A percentile compares a stretch with the other conserved stretches of the same genome.
phyloP scores from a whole-genome alignment of 2,329 filamentous ascomycete species.

The Coniochaeta sp. region DNA sequence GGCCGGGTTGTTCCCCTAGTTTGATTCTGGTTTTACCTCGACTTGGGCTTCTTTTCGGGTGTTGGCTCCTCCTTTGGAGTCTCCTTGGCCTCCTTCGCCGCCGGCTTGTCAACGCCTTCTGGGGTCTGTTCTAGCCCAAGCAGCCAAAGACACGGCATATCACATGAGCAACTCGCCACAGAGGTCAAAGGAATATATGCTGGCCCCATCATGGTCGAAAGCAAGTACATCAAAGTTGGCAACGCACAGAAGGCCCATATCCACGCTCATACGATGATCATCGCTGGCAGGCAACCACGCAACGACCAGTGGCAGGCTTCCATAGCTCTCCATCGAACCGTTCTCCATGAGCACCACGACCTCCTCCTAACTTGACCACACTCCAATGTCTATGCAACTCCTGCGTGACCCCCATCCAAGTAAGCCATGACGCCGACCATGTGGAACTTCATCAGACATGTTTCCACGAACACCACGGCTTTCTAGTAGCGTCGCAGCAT shows the following conservation, averaged over 20 bases:
- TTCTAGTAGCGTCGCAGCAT: neutral
- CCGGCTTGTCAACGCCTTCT: too few relatives aligned
- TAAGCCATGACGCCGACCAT: conserved; percentile 89
- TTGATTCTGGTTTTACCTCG: too few relatives aligned
- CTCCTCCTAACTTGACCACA: conserved; percentile 86
- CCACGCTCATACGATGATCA: conserved; percentile 16
- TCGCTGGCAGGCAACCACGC: conserved; percentile 33
- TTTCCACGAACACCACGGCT: neutral
- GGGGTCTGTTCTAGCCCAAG: conserved; percentile 6
- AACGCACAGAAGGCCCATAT: conserved; percentile 46
- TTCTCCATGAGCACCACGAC: conserved; percentile 77
- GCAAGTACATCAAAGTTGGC: conserved; percentile 79
- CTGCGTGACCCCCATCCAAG: conserved; percentile 57
- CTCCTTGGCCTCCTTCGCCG: too few relatives aligned
- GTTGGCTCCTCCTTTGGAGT: too few relatives aligned
- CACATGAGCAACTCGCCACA: conserved; percentile 68
- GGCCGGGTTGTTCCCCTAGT: too few relatives aligned
- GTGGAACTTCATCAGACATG: conserved; percentile 52
- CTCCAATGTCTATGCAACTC: conserved; percentile 61
- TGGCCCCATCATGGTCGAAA: conserved; percentile 78
- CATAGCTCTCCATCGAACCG: conserved; percentile 71
- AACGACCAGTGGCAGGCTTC: conserved; percentile 77
- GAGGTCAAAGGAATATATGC: conserved; percentile 82
- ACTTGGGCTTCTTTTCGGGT: too few relatives aligned
- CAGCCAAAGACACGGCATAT: conserved; percentile 59